Base-by-base conservation (phyloP, 1,284 basidiomycete species). In the Trichosporon sp. region DNA sequence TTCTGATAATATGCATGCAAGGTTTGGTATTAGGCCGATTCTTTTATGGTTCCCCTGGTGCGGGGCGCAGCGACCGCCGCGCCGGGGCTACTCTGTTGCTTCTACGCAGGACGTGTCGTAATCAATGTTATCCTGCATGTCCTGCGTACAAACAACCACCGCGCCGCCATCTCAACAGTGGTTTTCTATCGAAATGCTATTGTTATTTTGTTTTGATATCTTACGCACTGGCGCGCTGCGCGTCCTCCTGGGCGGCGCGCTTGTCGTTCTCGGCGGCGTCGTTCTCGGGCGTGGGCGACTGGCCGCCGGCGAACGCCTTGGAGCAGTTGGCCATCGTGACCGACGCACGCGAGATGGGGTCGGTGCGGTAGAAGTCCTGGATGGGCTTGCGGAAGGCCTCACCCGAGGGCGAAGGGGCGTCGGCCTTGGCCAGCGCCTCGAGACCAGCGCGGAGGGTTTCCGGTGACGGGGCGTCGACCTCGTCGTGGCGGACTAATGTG, bases 281-380 rank as follows among this genome's bases (percentile, higher is more conserved):
- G 53, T 32, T 23, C 38, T 70, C 66, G 25, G 62, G 44, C 29
- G 75, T 64, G 67, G 58, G 66, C 64, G 78, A 79, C 32, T 83
- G 76, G 74, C 81, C 80, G 68, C 79, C 80, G 35, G 80, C 78
- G 67, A 83, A 83, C 9, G 81, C 78, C 75, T 83, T 83, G 47
- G 75, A 77, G 72, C 83, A 84, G 62, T 79, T 75, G 2, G 84
- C 84, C 84, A 84, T 84, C 25, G 84, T 85, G 58, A 85, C 82
- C 15, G 77, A 80, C 23, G 85, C 85, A 68, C 86, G 78, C 38
- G 85, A 85, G 71, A 87, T 84, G 6, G 85, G 82, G 76, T 87
- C 86, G 56, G 96, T 98, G 85, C 95, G 91, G 85, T 98, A 99
- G 85, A 98, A 99, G 86, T 98, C 98, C 68, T 85, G 77, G 76